Evolutionary conservation across 2,329 filamentous ascomycete genomes (phyloP), one percentile per base, ranked within the genome.

Genomic region (Stromatinia cepivora): DNA sequence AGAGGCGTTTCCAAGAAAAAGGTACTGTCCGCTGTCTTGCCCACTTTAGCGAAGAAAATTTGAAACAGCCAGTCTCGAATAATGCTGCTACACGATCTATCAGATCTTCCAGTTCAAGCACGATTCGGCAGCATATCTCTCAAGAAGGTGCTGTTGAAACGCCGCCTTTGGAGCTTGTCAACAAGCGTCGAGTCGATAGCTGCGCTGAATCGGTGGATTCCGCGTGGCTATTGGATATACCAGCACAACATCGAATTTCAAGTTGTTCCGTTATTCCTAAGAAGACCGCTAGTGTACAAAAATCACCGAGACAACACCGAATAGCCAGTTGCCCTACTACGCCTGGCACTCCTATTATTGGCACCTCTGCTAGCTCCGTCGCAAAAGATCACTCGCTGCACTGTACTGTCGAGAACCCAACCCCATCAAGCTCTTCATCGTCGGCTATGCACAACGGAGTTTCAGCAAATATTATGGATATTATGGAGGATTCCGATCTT

Each of bases 1-100:
- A 74, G 39, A 72, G 53, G 39, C 36, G 25, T 28, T 48, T 57
- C 4, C 66, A 50, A 61, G 56, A 69, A n/a, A 50, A 68, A 39
- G 69, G 25, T 11, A 56, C 36, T 15, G 42, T 39, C 22, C 45
- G 53, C 28, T 64, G 66, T 53, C 34, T 22, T 5, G 36, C n/a
- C 20, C 25, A n/a, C 17, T 62, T 46, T 50, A 22, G n/a, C 2
- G 42, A 58, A 36, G 54, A 46, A n/a, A 50, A 39, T 45, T 13
- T n/a, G 36, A 31, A 45, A 11, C 45, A 61, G 31, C 64, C 53
- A 8, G 54, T 17, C 48, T 67, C 54, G 10, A 11, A 58, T 50
- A 56, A 67, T 46, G 45, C 42, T 61, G 5, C 22, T 45, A 39
- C 28, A 42, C 25, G 10, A 11, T 66, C 45, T 28, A 58, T n/a